Evolutionary conservation across 2,329 filamentous ascomycete genomes (phyloP).

Genomic region (Xylaria multiplex): DNA sequence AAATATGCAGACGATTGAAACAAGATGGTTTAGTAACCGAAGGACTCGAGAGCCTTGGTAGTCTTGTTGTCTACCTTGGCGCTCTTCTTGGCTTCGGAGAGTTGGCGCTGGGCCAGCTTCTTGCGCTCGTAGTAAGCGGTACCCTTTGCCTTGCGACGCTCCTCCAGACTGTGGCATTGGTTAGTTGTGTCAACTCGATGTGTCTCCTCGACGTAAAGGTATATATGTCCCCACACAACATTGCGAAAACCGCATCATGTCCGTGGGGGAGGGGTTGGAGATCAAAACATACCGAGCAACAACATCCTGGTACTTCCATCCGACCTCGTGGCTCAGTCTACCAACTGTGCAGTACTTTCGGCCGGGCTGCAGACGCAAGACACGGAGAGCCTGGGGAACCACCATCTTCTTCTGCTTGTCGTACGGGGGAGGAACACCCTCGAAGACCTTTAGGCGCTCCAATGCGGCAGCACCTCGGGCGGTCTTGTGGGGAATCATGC

Average conservation of each 20-base stretch:
- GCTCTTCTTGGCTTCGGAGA: constrained; percentile 92
- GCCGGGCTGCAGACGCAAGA: constrained; percentile 96
- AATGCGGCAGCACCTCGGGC: constrained; percentile 94
- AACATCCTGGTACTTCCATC: constrained; percentile 99
- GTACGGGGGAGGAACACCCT: constrained; percentile 98
- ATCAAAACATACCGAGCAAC: constrained; percentile 85
- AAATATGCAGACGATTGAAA: constrained; percentile 47
- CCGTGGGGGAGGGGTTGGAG: neutral
- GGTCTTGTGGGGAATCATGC: constrained; percentile 99
- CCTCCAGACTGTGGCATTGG: constrained; percentile 81
- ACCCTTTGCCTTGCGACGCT: constrained; percentile 99
- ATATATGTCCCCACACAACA: neutral
- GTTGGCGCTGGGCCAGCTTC: constrained; percentile 92
- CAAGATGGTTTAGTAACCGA: constrained; percentile 79
- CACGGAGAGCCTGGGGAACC: constrained; percentile 95
- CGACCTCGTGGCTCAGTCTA: constrained; percentile 97
- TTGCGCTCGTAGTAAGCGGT: constrained; percentile 99
- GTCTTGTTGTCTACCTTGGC: constrained; percentile 88
- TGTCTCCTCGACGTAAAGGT: neutral
- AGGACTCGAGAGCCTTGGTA: constrained; percentile 85
- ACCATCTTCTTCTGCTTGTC: constrained; percentile 99
- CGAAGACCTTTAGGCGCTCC: constrained; percentile 99
- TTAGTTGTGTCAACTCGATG: constrained; percentile 23
- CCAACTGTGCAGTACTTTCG: constrained; percentile 99
- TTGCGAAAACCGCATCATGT: neutral